phyloP scores from a whole-genome alignment of 75 land plant species.

The Picea sitchensis region DNA sequence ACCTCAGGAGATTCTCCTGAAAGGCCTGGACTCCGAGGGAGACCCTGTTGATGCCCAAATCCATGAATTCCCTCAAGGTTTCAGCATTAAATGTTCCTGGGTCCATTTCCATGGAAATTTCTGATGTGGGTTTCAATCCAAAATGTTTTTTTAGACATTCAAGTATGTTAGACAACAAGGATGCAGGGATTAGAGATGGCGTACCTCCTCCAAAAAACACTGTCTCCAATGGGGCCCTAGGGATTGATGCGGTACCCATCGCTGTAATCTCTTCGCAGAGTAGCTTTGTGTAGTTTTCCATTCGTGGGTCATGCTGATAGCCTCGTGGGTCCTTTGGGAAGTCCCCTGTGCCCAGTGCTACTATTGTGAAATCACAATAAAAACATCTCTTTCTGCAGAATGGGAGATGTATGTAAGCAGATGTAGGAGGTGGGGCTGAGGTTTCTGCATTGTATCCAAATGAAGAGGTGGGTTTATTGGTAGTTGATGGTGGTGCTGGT shows the following conservation, averaged over 20 bases:
- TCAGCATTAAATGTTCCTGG: constrained; percentile 80
- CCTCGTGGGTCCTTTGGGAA: constrained; percentile 1
- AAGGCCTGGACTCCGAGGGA: constrained; percentile 98
- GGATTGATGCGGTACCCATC: constrained; percentile 3
- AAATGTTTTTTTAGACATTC: constrained; percentile 39
- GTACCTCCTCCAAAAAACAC: constrained; percentile 97
- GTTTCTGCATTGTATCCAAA: not conserved
- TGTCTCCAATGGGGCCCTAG: constrained; percentile 55
- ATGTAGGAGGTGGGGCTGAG: constrained; percentile 37
- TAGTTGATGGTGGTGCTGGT: no score
- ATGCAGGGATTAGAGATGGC: constrained; percentile 82
- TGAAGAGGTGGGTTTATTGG: not conserved
- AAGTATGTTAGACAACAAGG: constrained; percentile 54
- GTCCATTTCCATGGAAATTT: constrained; percentile 95
- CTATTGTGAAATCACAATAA: constrained; percentile 96
- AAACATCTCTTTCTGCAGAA: constrained; percentile 94
- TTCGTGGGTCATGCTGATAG: constrained; percentile 49
- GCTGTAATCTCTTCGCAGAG: constrained; percentile 67
- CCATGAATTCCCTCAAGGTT: constrained; percentile 46
- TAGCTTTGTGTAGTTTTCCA: constrained; percentile 53
- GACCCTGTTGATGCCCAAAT: constrained; percentile 76
- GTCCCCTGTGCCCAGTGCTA: constrained; percentile 75
- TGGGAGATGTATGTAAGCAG: constrained; percentile 92
- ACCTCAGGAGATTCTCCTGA: constrained; percentile 62
- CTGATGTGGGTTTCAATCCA: constrained; percentile 49